Evolutionary conservation across 352 stramenopile species (phyloP), one percentile per base, ranked within the genome.

Genomic region (Globisporangium splendens): DNA sequence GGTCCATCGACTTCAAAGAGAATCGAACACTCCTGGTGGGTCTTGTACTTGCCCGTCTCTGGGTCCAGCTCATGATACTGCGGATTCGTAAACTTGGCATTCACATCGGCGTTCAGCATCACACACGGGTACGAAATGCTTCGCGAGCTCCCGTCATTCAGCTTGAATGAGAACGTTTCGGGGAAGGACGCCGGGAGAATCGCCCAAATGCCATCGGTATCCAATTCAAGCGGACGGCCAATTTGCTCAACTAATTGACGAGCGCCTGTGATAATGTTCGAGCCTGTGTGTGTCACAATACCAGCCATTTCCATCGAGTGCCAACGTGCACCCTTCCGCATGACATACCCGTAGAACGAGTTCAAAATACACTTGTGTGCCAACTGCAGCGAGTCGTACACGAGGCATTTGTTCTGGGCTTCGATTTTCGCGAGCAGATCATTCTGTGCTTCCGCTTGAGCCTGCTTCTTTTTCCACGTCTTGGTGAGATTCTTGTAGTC

Each of bases 311-410:
- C 94, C 96, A 99, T 99, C 0, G 92, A 98, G 56, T 98, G 88
- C 98, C 98, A 99, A 11, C 98, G 83, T 7, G 97, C 97, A 41
- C 98, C 98, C 60, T 99, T 99, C 24, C 98, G 87, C 97, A 99
- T 99, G 7, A 99, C 98, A 69, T 99, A 93, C 13, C 98, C 98
- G 64, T 99, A 99, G 65, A 99, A 99, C 28, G 85, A 93, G 69
- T 99, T 99, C 0, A 99, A 73, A 72, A 99, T 99, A 78, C 98
- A 99, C 76, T 99, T 99, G 81, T 99, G 98, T 6, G 98, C 98
- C 18, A 99, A 85, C 83, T 99, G 98, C 13, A 99, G 78, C 12
- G 96, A 99, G 66, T 99, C 98, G 68, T 99, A 99, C 41, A 96
- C 84, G n/a, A 93, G 73, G 42, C 77, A 89, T 68, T 96, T 97